phyloP scores from a whole-genome alignment of 129 eudicot genomes.

The Pseudognaphalium luteoalbum region DNA sequence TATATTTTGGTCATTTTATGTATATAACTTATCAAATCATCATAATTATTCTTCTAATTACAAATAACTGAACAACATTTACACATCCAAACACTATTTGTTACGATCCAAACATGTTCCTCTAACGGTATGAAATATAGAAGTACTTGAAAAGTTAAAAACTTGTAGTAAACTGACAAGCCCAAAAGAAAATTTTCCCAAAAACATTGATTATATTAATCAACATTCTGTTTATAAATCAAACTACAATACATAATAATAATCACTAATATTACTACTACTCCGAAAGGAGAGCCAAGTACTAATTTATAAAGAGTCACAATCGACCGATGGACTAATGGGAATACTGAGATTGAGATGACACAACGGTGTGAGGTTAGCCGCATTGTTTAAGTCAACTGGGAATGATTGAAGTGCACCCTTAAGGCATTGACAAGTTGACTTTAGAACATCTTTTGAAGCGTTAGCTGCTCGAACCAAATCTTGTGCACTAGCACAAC shows the following conservation, averaged over 20 bases:
- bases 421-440: constrained; percentile 27
- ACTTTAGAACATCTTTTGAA: constrained; percentile 29
- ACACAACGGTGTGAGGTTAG: constrained; percentile 21
- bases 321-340: constrained; percentile 17
- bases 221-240: neutral
- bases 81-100: neutral
- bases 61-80: neutral
- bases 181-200: neutral
- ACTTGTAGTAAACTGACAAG: neutral
- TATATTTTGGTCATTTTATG: neutral
- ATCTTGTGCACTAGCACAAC: constrained; percentile 29
- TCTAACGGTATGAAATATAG: too few species aligned
- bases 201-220: constrained; percentile 6
- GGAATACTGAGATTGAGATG: constrained; percentile 18
- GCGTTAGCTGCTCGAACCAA: constrained; percentile 23
- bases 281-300: neutral
- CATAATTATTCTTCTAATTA: neutral
- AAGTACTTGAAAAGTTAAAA: too few species aligned
- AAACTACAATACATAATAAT: neutral
- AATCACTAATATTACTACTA: neutral
- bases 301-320: constrained; percentile 22
- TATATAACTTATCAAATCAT: too few species aligned
- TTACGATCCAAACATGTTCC: neutral
- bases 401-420: constrained; percentile 7
- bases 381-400: constrained; percentile 20